Conservation (phyloP, 306 rosid genomes). For the Trifolium dubium region DNA sequence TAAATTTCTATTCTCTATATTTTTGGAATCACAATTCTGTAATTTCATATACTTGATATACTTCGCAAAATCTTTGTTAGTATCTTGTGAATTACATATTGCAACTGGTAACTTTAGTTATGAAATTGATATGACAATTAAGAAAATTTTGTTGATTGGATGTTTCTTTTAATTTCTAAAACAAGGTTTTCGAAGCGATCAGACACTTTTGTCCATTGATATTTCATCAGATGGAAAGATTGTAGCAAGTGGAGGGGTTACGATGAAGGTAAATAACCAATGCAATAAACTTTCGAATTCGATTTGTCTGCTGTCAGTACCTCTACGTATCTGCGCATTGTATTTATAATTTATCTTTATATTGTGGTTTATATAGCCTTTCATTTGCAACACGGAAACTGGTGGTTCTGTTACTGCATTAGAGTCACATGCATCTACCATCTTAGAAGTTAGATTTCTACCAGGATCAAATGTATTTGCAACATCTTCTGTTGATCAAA, state of each 20-base stretch:
- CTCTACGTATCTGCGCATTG: background rate
- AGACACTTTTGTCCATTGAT: background rate
- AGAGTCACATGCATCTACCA: background rate
- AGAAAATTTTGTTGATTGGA: background rate
- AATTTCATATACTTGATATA: background rate
- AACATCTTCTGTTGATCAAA: background rate
- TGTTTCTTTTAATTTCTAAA: background rate
- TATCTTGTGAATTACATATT: background rate
- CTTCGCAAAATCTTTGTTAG: background rate
- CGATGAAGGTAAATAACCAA: background rate
- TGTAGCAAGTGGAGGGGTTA: slow-evolving; percentile 1
- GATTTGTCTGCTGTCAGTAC: background rate
- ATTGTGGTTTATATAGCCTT: slow-evolving; percentile 7
- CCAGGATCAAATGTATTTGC: background rate
- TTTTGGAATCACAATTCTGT: background rate
- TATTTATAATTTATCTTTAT: background rate
- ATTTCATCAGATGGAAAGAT: slow-evolving; percentile 19
- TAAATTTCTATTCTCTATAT: background rate
- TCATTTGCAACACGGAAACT: background rate
- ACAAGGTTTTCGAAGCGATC: background rate
- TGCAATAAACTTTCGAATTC: background rate
- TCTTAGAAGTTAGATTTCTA: slow-evolving; percentile 9
- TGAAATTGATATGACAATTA: background rate
- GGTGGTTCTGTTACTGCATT: background rate
- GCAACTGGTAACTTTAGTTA: background rate